phyloP scores from a whole-genome alignment of 805 yeast genomes.

The Yarrowia keelungensis region DNA sequence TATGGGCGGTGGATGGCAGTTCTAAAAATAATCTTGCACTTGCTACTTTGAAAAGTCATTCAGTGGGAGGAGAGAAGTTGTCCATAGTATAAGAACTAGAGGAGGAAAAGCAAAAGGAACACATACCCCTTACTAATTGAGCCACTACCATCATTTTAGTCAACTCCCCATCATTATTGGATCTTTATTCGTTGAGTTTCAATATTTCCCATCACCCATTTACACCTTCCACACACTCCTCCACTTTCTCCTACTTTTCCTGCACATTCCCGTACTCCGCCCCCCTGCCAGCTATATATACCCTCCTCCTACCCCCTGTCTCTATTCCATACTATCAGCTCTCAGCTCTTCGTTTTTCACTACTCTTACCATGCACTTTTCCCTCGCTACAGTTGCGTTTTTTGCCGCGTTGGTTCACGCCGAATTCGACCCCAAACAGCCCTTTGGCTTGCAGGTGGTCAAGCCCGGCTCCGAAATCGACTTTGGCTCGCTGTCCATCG shows the following conservation, averaged over 20 bases:
- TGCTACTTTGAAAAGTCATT: too few relatives aligned
- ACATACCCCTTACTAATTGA: too few relatives aligned
- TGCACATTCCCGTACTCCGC: background rate
- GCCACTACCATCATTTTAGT: too few relatives aligned
- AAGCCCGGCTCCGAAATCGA: slow-evolving; percentile 18
- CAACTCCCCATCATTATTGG: too few relatives aligned
- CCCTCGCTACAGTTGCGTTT: slow-evolving; percentile 8
- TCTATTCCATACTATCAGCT: background rate
- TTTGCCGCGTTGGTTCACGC: slow-evolving; percentile 18
- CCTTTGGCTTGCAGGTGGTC: slow-evolving; percentile 33
- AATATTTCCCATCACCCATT: background rate
- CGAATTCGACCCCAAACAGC: slow-evolving; percentile 12
- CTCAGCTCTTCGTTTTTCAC: background rate
- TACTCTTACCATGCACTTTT: slow-evolving; percentile 15
- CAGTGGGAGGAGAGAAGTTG: too few relatives aligned
- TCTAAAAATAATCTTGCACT: too few relatives aligned
- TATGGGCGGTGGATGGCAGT: too few relatives aligned
- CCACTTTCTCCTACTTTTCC: too few relatives aligned
- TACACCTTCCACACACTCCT: background rate
- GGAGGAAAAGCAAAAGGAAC: too few relatives aligned
- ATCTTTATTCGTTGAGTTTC: too few relatives aligned
- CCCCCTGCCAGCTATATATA: background rate
- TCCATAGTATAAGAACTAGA: too few relatives aligned
- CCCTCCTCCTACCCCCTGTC: background rate
- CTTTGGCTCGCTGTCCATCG: slow-evolving; percentile 5